These are phyloP conservation scores for Daldinia childiae DNA, from an alignment of 495 filamentous ascomycete species.

Conservation along the genomic window DNA sequence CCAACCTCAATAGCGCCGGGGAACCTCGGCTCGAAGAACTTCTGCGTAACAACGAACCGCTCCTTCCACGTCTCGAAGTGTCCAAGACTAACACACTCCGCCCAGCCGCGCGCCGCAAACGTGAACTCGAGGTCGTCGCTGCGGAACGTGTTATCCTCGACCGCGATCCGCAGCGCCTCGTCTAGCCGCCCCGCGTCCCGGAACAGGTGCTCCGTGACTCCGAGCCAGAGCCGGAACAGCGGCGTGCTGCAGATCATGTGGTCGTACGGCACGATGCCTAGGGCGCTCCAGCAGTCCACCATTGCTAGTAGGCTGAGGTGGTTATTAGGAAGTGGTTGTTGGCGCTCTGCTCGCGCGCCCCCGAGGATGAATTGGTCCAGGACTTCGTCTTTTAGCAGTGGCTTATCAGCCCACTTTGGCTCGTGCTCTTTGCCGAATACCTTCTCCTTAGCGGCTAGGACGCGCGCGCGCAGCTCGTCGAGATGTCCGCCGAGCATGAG, in stretches of 20 bases:
- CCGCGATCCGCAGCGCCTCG: conserved; percentile 84
- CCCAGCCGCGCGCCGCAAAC: conserved; percentile 94
- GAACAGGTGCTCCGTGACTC: conserved; percentile 96
- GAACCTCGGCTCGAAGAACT: conserved; percentile 91
- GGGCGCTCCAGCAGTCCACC: conserved; percentile 96
- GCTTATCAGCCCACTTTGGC: conserved; percentile 64
- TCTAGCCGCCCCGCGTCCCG: conserved; percentile 83
- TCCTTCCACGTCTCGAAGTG: conserved; percentile 91
- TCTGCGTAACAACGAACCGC: conserved; percentile 86
- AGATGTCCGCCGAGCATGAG: conserved; percentile 88
- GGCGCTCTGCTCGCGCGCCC: conserved; percentile 56
- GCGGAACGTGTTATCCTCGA: conserved; percentile 87
- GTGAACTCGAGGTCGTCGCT: conserved; percentile 96
- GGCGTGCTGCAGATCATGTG: conserved; percentile 99
- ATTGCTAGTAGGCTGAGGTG: conserved; percentile 95
- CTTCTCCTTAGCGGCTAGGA: conserved; percentile 78
- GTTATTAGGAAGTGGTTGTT: conserved; percentile 76
- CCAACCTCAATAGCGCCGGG: conserved; percentile 83
- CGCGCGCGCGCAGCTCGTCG: conserved; percentile 80
- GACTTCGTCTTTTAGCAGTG: conserved; percentile 81
- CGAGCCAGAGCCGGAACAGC: conserved; percentile 97
- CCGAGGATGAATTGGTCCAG: conserved; percentile 86
- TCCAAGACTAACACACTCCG: conserved; percentile 87
- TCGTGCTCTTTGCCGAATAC: conserved; percentile 72
- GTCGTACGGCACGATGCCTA: conserved; percentile 94